Conservation (phyloP, 768 basidiomycete species). For the Termitomyces sp. region DNA sequence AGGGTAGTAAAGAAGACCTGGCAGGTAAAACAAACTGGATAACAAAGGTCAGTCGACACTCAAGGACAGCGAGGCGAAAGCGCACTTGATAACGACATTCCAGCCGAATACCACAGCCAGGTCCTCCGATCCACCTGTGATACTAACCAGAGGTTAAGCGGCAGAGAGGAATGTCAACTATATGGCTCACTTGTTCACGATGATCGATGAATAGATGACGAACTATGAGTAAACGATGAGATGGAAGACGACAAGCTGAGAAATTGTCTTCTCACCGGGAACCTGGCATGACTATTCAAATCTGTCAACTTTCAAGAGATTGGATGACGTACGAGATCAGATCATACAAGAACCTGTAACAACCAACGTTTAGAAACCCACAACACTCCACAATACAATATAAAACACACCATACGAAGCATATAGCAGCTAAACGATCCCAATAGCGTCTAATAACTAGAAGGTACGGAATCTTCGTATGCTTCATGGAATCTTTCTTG, state of each 20-base stretch:
- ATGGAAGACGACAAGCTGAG: not conserved
- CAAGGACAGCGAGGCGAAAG: not conserved
- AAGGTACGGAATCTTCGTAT: constrained; percentile 64
- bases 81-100: constrained; percentile 80
- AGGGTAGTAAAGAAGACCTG: constrained; percentile 18
- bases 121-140: constrained; percentile 49
- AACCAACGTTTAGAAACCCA: not conserved
- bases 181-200: constrained; percentile 52
- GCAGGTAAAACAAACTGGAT: constrained; percentile 33
- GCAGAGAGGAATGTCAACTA: not conserved
- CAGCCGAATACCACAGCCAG: constrained; percentile 72
- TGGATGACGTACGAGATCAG: constrained; percentile 56
- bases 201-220: constrained; percentile 72
- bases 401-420: constrained; percentile 57
- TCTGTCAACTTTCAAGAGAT: not conserved
- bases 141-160: constrained; percentile 27
- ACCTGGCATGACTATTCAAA: constrained; percentile 28
- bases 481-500: constrained; percentile 75
- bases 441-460: constrained; percentile 81
- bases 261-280: constrained; percentile 43
- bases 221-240: constrained; percentile 37
- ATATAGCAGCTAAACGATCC: constrained; percentile 62
- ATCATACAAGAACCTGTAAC: constrained; percentile 65
- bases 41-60: not conserved
- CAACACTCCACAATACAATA: not conserved